Evolutionary conservation across 148 eudicot species (phyloP), one percentile per base, ranked within the genome.

Genomic region (Vaccinium vitisidaea): DNA sequence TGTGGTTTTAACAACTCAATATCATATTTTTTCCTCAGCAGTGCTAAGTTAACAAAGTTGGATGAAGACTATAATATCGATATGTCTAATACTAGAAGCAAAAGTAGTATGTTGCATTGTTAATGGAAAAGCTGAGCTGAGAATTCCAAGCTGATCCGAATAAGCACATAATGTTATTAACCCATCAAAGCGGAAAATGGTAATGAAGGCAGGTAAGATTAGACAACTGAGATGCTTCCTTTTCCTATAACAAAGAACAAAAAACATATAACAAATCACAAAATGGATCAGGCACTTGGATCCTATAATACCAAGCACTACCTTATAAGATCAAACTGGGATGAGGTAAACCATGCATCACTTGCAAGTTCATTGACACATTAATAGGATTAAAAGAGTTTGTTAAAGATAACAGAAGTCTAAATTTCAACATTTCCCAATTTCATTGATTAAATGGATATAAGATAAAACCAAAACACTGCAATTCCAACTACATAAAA

Each of bases 1-100:
- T 92, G 87, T 58, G 95, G 84, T 86, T 90, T 95, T 65, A 97
- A 89, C 83, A 97, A 87, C 90, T 95, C 99, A 77, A 94, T 93
- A 67, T 85, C 83, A 86, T 81, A 84, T 75, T 92, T 94, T 83
- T 92, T 95, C 84, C 54, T 52, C 81, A 30, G 58, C 80, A 25
- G 43, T 7, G 10, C 8, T 12, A 67, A 67, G 55, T 50, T 36
- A 70, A 69, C 56, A 54, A 59, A 39, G 69, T 59, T 30, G 12
- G 19, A 67, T 50, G 76, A 65, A 36, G 58, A 87, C 39, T 43
- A 32, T 21, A 69, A 61, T 63, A 65, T 61, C 9, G 65, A 30
- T 30, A 50, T 46, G 36, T 25, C 82, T 71, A 4, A 83, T 48
- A 46, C 54, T 54, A 10, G 8, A 12, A 8, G 23, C 25, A 59